A percentile compares a stretch with the other conserved stretches of the same genome.
Conservation (phyloP, 2,329 filamentous ascomycete genomes). For the Aspergillus udagawae region DNA sequence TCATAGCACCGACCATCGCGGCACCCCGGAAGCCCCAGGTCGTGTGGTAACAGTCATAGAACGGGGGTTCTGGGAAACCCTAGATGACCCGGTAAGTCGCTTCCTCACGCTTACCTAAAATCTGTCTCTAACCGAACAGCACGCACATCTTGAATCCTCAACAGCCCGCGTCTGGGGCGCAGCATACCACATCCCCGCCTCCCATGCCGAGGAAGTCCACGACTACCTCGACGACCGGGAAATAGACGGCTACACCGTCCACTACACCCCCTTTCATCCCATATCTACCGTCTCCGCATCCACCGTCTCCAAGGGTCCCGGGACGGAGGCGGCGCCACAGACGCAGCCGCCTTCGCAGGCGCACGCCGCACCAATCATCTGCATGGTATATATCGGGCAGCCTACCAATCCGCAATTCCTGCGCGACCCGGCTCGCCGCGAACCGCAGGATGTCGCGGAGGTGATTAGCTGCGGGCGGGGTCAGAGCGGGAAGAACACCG, state of each 20-base stretch:
- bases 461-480: conserved; percentile 75
- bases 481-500: conserved; percentile 82
- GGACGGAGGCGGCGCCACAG: not conserved
- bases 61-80: conserved; percentile 72
- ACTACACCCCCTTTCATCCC: conserved; percentile 80
- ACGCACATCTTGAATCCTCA: conserved; percentile 30
- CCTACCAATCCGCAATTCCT: conserved; percentile 91
- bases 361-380: conserved; percentile 40
- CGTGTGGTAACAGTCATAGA: conserved; percentile 92
- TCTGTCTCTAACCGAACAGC: conserved; percentile 20
- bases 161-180: conserved; percentile 75
- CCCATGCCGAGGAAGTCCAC: conserved; percentile 73
- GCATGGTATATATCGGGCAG: conserved; percentile 89
- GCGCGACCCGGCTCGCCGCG: conserved; percentile 52
- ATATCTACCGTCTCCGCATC: conserved; percentile 29
- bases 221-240: conserved; percentile 92
- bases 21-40: conserved; percentile 80
- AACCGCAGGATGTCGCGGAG: conserved; percentile 70
- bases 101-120: not conserved
- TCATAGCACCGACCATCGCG: conserved; percentile 83
- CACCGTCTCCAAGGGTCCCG: conserved; percentile 1
- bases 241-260: conserved; percentile 95
- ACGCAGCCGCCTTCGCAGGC: conserved; percentile 1
- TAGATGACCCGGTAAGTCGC: conserved; percentile 58
- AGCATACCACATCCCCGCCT: conserved; percentile 76